Base-by-base conservation (phyloP, 2,329 filamentous ascomycete genomes). In the Epichloe gansuensis region DNA sequence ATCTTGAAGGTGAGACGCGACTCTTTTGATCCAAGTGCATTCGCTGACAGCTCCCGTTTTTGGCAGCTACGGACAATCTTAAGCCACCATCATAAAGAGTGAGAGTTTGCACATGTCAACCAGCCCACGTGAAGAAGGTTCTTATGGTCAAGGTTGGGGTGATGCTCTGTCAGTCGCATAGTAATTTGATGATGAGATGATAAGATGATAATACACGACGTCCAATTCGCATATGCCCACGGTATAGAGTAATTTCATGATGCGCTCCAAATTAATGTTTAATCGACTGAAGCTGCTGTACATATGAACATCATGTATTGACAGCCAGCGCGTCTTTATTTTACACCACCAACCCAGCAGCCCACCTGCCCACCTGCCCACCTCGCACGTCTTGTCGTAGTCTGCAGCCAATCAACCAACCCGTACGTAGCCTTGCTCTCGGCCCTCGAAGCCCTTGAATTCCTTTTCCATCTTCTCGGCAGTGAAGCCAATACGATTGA, bases 1-100 rank as follows among this genome's bases (percentile, higher is more conserved):
- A 98, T 63, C 77, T 98, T 5, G 93, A 97, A 82, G 93, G 93
- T 94, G 75, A 59, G 67, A 23, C 5, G 25, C 17, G 67, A 31
- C 5, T 21, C 9, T 17, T 31, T 42, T 41, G 8, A 5, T 9
- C 11, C 8, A 5, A 4, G 15, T 15, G 25, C 13, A n/a, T 31
- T 25, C 56, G 55, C 50, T 21, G 50, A 55, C 3, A 12, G 28
- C 31, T 23, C 25, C 3, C 12, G n/a, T 50, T 15, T n/a, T 9
- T 43, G 44, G 17, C 58, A 94, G 88, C 87, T 41, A 94, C 89
- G 61, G 87, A 91, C 58, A 90, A 86, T 59, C 71, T 94, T 43
- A 87, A 90, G 65, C 86, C 91, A 25, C 86, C 88, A 3, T 78
- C 82, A 54, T 88, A 65, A 77, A 15, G n/a, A 34, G 31, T 11